These are phyloP conservation scores for Thuja plicata DNA, from an alignment of 83 land plant genomes.

Conservation along the genomic window DNA sequence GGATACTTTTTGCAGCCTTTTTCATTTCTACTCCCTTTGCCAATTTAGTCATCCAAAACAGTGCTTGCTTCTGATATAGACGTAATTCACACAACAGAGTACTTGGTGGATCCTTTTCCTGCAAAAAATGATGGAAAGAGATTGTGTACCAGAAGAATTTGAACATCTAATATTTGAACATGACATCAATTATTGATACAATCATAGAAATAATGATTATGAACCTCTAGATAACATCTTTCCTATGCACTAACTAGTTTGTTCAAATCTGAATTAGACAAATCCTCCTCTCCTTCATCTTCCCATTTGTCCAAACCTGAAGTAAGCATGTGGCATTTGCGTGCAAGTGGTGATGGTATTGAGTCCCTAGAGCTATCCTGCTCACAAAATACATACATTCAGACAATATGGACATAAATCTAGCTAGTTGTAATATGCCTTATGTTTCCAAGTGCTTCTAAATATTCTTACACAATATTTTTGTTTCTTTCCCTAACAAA, in stretches of 20 bases:
- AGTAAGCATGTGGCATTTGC: constrained; percentile 26
- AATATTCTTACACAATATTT: too few relatives aligned
- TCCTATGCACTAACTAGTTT: constrained; percentile 61
- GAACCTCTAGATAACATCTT: constrained; percentile 42
- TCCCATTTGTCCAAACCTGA: constrained; percentile 20
- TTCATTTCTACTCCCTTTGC: constrained; percentile 59
- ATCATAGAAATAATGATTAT: neutral
- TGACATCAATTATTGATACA: neutral
- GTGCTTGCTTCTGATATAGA: constrained; percentile 91
- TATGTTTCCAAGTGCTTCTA: too few relatives aligned
- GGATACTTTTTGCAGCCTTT: constrained; percentile 71
- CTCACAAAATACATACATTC: neutral
- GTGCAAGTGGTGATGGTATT: constrained; percentile 15
- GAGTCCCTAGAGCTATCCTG: constrained; percentile 27
- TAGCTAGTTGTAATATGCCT: too few relatives aligned
- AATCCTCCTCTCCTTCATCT: constrained; percentile 38
- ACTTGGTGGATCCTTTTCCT: constrained; percentile 88
- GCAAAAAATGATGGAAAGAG: neutral
- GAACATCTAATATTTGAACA: neutral
- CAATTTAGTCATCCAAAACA: constrained; percentile 80
- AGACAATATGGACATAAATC: too few relatives aligned
- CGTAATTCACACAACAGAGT: constrained; percentile 61
- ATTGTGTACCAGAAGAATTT: neutral
- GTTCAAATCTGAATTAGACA: constrained; percentile 49
- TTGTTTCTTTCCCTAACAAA: too few relatives aligned